These are phyloP conservation scores for Phellopilus nigrolimitatus DNA, from an alignment of 1,284 basidiomycete species.

Conservation along the genomic window DNA sequence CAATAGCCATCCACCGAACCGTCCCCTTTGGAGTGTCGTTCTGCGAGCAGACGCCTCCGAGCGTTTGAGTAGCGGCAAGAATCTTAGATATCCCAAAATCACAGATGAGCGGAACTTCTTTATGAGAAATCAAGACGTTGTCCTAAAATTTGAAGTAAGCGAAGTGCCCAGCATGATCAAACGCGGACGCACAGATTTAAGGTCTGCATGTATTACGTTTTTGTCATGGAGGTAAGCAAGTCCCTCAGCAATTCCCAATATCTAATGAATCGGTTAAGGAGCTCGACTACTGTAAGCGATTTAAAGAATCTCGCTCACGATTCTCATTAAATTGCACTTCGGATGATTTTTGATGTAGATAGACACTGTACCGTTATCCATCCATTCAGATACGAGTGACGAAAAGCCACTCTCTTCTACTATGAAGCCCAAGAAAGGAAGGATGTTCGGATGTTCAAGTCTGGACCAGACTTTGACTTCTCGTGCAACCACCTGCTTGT, in stretches of 20 bases:
- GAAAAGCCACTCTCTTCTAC: constrained; percentile 1
- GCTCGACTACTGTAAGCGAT: neutral
- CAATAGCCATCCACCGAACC: constrained; percentile 3
- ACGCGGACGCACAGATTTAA: constrained; percentile 17
- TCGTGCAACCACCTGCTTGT: constrained; percentile 3
- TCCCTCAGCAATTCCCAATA: constrained; percentile 12
- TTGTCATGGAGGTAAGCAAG: constrained; percentile 16
- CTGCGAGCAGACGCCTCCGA: neutral
- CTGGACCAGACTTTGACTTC: constrained; percentile 13
- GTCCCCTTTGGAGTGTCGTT: neutral
- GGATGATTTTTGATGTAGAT: constrained; percentile 12
- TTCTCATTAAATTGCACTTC: neutral
- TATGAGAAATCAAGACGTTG: constrained; percentile 11
- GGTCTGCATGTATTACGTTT: constrained; percentile 17
- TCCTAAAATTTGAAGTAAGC: constrained; percentile 1
- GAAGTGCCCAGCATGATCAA: neutral
- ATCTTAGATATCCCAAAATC: constrained; percentile 12
- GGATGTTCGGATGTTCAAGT: constrained; percentile 13
- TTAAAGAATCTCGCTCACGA: constrained; percentile 1
- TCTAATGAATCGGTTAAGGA: neutral
- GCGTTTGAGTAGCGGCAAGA: neutral
- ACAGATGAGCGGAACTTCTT: constrained; percentile 1
- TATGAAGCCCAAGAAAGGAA: constrained; percentile 5
- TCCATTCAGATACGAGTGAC: constrained; percentile 17
- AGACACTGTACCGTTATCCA: constrained; percentile 15